phyloP scores from a whole-genome alignment of 2,329 filamentous ascomycete genomes.

The Trichoderma arundinaceum region DNA sequence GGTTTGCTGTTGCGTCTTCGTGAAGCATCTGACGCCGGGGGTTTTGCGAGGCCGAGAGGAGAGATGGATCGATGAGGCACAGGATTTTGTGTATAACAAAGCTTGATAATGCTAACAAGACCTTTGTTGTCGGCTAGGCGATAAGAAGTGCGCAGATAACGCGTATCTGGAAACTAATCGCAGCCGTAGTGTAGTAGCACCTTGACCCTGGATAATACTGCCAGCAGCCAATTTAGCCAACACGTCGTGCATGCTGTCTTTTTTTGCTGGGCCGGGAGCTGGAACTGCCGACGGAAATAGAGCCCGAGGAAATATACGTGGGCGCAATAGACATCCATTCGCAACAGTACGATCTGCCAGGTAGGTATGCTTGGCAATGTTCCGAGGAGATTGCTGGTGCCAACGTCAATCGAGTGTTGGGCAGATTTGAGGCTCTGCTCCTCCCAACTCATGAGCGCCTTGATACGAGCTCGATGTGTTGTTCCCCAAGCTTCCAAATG shows the following conservation, averaged over 20 bases:
- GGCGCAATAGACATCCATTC: too few species aligned
- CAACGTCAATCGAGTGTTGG: background rate
- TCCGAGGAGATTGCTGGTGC: background rate
- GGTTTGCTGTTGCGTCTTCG: constrained; percentile 16
- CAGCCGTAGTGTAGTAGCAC: background rate
- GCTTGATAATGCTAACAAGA: constrained; percentile 20
- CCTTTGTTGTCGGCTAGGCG: constrained; percentile 9
- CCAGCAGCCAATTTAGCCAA: too few species aligned
- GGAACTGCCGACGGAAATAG: constrained; percentile 19
- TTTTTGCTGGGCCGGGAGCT: background rate
- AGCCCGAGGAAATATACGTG: background rate
- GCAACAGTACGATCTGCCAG: background rate
- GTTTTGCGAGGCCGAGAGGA: background rate
- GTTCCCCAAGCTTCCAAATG: too few species aligned
- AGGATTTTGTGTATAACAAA: constrained; percentile 19
- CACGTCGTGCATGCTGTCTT: too few species aligned
- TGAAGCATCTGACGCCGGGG: background rate
- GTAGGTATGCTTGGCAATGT: background rate
- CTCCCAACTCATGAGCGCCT: background rate
- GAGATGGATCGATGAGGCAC: background rate
- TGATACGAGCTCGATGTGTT: too few species aligned
- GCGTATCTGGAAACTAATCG: background rate
- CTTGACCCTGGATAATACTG: background rate
- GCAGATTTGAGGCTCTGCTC: constrained; percentile 5
- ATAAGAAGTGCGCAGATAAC: constrained; percentile 14